Percentiles rank a stretch among this genome's conserved stretches.
phyloP scores from a whole-genome alignment of 257 asterid species.

The Scutellaria baicalensis region DNA sequence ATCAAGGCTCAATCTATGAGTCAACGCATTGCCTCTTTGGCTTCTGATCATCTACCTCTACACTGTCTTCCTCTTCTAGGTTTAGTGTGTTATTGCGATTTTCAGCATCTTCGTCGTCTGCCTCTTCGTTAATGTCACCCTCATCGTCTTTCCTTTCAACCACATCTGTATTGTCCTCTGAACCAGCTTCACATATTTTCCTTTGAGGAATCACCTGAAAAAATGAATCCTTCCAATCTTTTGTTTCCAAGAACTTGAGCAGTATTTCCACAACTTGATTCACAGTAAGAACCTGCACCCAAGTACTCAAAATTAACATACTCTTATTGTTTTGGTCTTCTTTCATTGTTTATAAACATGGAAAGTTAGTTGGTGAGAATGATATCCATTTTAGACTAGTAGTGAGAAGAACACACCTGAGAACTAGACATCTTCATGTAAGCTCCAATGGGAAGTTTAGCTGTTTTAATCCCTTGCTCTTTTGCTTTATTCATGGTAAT shows the following conservation, averaged over 20 bases:
- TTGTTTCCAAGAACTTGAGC: constrained; percentile 68
- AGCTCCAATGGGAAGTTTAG: constrained; percentile 85
- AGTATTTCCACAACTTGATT: constrained; percentile 91
- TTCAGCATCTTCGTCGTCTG: constrained; percentile 2
- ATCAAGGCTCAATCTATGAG: constrained; percentile 5
- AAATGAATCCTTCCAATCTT: constrained; percentile 81
- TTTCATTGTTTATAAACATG: not conserved
- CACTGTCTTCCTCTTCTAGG: constrained; percentile 18
- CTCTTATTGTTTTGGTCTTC: not conserved
- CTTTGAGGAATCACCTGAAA: constrained; percentile 86
- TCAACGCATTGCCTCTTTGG: constrained; percentile 58
- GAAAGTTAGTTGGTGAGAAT: not conserved
- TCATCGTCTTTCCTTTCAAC: constrained; percentile 14
- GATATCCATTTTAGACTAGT: not conserved
- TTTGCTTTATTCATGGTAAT: constrained; percentile 81
- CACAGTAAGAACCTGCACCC: constrained; percentile 80
- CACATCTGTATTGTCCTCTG: constrained; percentile 25
- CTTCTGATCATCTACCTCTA: constrained; percentile 25
- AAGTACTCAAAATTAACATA: not conserved
- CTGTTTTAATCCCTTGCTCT: constrained; percentile 88
- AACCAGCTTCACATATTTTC: constrained; percentile 56
- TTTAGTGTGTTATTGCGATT: not conserved
- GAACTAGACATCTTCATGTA: constrained; percentile 94
- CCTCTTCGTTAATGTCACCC: constrained; percentile 17
- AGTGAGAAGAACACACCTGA: constrained; percentile 46